phyloP scores from a whole-genome alignment of 345 rosid genomes.

The Melaleuca alternifolia region DNA sequence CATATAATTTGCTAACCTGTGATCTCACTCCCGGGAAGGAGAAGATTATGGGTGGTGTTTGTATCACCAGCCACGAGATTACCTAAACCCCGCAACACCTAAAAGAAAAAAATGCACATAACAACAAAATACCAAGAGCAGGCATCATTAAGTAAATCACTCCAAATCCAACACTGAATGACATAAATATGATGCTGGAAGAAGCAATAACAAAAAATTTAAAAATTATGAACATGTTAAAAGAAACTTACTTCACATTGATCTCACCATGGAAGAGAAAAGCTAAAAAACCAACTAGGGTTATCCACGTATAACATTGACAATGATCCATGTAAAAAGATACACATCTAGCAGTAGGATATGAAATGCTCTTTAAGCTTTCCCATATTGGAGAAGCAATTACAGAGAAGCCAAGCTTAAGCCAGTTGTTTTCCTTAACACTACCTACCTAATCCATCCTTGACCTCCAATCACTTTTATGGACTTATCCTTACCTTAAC shows the following conservation, averaged over 20 bases:
- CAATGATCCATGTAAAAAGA: not conserved
- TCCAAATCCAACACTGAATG: not conserved
- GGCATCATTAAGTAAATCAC: not conserved
- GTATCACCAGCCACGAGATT: conserved; percentile 91
- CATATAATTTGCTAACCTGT: conserved; percentile 41
- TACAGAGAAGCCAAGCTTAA: not conserved
- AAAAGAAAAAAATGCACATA: not conserved
- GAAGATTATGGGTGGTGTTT: conserved; percentile 41
- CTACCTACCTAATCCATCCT: not conserved
- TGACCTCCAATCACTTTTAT: not conserved
- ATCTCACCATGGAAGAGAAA: not conserved
- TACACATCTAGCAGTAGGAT: not conserved
- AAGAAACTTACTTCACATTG: not conserved
- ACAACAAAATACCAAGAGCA: not conserved
- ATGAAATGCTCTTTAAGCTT: not conserved
- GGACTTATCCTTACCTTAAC: not conserved
- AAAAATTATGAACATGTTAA: not conserved
- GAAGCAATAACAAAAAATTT: not conserved
- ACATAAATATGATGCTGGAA: not conserved
- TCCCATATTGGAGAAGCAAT: not conserved
- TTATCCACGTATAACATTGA: not conserved
- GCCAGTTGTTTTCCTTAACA: not conserved
- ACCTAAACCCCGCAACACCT: conserved; percentile 88
- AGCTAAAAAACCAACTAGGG: not conserved
- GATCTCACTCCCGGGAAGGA: conserved; percentile 52